Evolutionary conservation across 2,329 filamentous ascomycete species (phyloP).

Genomic region (Drechslerella coelobrocha): DNA sequence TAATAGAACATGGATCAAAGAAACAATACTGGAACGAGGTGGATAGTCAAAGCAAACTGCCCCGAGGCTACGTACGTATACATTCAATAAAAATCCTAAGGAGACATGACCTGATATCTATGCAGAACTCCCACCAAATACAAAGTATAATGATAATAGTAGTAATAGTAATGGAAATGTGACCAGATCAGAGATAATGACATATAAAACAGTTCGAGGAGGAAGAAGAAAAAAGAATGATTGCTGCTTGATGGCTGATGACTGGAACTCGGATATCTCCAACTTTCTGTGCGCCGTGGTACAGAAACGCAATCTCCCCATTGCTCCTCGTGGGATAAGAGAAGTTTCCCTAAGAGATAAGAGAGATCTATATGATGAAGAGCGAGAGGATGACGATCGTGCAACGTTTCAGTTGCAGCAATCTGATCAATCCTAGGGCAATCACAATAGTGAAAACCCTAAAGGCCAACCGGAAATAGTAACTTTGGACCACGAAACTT

Average conservation of each 20-base stretch:
- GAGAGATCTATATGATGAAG: background rate
- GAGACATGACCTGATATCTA: conserved; percentile 3
- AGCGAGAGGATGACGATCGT: background rate
- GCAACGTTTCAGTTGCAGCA: conserved; percentile 25
- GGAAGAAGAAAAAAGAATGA: background rate
- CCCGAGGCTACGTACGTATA: background rate
- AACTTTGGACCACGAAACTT: conserved; percentile 22
- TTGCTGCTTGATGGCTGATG: background rate
- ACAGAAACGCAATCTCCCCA: background rate
- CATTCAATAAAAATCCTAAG: background rate
- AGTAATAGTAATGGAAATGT: background rate
- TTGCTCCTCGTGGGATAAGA: background rate
- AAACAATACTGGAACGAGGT: too few species aligned
- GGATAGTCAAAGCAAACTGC: background rate
- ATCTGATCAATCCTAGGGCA: conserved; percentile 7
- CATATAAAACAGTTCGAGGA: background rate
- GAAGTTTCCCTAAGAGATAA: too few species aligned
- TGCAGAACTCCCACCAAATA: conserved; percentile 2
- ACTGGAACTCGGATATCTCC: background rate
- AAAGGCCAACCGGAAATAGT: conserved; percentile 31
- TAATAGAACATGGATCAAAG: too few species aligned
- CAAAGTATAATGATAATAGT: background rate
- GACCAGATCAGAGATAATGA: background rate
- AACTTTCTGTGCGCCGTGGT: background rate
- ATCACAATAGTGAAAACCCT: conserved; percentile 6